Evolutionary conservation across 441 rosid genomes (phyloP).

Genomic region (Flueggea neowawraea): DNA sequence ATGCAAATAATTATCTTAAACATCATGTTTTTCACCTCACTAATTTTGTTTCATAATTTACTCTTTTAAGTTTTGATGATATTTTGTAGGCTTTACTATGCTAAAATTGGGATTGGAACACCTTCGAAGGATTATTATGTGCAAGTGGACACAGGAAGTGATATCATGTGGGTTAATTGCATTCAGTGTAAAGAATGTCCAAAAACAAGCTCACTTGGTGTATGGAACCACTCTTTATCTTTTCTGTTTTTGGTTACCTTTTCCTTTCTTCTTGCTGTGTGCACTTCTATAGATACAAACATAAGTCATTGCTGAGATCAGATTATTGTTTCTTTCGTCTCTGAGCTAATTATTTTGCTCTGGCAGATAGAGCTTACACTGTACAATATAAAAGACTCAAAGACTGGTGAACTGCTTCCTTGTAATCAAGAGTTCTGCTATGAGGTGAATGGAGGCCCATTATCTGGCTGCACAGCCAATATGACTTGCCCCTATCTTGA

Average conservation of each 20-base stretch:
- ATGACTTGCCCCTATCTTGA: slow-evolving; percentile 85
- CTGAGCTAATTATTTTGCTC: slow-evolving; percentile 8
- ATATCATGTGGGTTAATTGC: slow-evolving; percentile 97
- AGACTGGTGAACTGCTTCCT: slow-evolving; percentile 59
- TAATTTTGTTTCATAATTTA: not conserved
- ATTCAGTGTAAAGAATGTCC: slow-evolving; percentile 86
- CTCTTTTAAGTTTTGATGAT: not conserved
- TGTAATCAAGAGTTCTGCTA: slow-evolving; percentile 77
- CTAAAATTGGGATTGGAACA: slow-evolving; percentile 87
- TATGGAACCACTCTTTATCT: slow-evolving; percentile 26
- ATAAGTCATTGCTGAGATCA: not conserved
- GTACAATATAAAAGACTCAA: slow-evolving; percentile 58
- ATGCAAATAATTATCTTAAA: too few relatives aligned
- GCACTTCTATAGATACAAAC: too few relatives aligned
- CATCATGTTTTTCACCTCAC: too few relatives aligned
- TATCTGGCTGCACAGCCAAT: slow-evolving; percentile 70
- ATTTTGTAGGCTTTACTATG: slow-evolving; percentile 71
- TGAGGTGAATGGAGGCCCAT: slow-evolving; percentile 65
- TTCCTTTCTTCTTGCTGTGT: not conserved
- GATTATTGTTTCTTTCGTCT: not conserved
- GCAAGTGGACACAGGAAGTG: slow-evolving; percentile 98
- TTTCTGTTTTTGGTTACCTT: not conserved
- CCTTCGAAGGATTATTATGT: slow-evolving; percentile 93
- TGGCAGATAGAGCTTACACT: slow-evolving; percentile 78
- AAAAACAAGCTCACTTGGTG: slow-evolving; percentile 86